Base-by-base conservation (phyloP, 2,329 filamentous ascomycete genomes). In the Aspergillus sp. region DNA sequence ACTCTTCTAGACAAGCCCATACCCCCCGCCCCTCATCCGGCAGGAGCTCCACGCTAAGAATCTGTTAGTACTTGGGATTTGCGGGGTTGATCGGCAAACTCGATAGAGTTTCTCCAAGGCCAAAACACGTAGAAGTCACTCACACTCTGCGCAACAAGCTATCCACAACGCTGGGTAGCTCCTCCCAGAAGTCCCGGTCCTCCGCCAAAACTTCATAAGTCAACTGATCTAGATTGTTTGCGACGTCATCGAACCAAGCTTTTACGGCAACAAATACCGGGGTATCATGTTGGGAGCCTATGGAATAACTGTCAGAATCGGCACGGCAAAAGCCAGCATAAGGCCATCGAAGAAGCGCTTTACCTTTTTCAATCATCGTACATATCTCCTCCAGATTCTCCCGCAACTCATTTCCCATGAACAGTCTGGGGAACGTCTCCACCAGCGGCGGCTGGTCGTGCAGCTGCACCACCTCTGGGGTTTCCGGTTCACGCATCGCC, bases 151-250 rank as follows among this genome's bases (percentile, higher is more conserved):
- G 74, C 52, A 81, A 63, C 28, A 82, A 61, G 47, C 62, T 63
- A 59, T 81, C 78, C 21, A 79, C 59, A 17, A 82, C 45, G 2
- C 60, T 62, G 10, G 80, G 80, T 8, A 82, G 53, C 13, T 76
- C 72, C 32, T 78, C 74, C 80, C 80, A 82, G 61, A 82, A 80
- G 5, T 79, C 76, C 23, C 69, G 69, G 38, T 81, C 75, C 10
- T 79, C 74, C 8, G 70, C 58, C 39, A 76, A 70, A 5, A 75
- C 65, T 47, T 76, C 73, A 19, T 71, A 65, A 0, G 74, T 70
- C 4, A 80, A 61, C 19, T 68, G 70, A 39, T 76, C 67, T 21
- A 79, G 62, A 30, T 72, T 66, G 19, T 68, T 61, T 8, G 69
- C 67, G 55, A 78, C 79, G 9, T 74, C 68, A 21, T 74, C 72